Base-by-base conservation (phyloP, 2,329 filamentous ascomycete species). In the Diaporthe citrichinensis region DNA sequence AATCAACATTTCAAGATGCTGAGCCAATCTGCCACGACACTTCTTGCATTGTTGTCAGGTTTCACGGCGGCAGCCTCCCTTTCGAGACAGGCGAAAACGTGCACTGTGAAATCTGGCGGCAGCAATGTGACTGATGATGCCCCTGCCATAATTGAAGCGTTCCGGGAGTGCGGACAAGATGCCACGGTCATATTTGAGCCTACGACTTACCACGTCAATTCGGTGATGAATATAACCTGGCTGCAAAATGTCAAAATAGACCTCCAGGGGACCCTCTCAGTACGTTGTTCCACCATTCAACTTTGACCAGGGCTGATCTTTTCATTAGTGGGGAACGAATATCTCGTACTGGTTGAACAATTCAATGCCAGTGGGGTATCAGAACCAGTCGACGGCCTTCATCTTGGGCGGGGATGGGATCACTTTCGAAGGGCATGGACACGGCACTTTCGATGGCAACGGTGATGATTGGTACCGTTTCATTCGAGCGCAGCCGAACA, bases 381-480 rank as follows among this genome's bases (percentile, higher is more conserved):
- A 88, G 76, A 87, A 88, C 74, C 86, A 88, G 71, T 85, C 84
- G 2, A 85, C 86, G 0, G 87, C 86, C 1, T 88, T 86, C 83
- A 78, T 85, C n/a, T 80, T 89, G 28, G 87, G 87, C 2, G 88
- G 88, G 0, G 83, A 86, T 4, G 85, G 87, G 44, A 81, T 90
- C 25, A 81, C 81, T 15, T 82, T 88, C 39, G 80, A 85, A 15
- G 87, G 87, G 15, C 80, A 85, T 73, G 87, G 86, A 2, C 81
- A 82, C 14, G 88, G 88, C 1, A 88, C 85, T 9, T 81, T 90
- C 4, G 82, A 89, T 76, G 88, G 89, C 4, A 89, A 90, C 76
- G 88, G 88, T 0, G 85, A 90, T 71, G 83, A 84, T 4, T 90
- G 88, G 88, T 90, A 90, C 76, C 81, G 86, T 51, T 86, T 82